Evolutionary conservation across 2,329 filamentous ascomycete species (phyloP), one percentile per base, ranked within the genome.

Genomic region (Sarocladiaceae sp.): DNA sequence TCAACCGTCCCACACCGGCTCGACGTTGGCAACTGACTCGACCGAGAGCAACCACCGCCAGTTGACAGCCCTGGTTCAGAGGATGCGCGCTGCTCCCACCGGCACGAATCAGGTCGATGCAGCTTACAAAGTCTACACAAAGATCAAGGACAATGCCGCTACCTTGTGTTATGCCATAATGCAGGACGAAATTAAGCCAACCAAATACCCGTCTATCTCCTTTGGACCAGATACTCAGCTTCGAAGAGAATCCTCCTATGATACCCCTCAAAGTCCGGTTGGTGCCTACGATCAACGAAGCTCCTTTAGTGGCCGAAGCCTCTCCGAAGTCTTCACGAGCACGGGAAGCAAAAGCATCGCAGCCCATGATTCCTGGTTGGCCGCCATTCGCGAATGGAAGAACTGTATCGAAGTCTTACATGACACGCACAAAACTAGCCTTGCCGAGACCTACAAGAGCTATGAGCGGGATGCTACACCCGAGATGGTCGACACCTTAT

Each of bases 311-410:
- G 60, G 61, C 4, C 57, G 58, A 33, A 63, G 62, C 45, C 50
- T 65, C 0, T 53, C 55, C 3, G 61, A 67, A 15, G 55, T 58
- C 35, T 54, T 60, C 10, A 57, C 58, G 3, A 54, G 54, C 1
- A 52, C 50, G 35, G 54, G 59, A 11, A 55, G 57, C 3, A 56
- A 52, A 16, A 47, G 51, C 29, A 41, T 57, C 20, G 49, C 55
- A 3, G 48, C 54, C 7, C 54, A 49, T 6, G 66, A 66, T 31
- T 49, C 52, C 6, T 67, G 63, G 54, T 47, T 73, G 6, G 54
- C 54, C 12, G 61, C 61, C 1, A 62, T 75, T 33, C 60, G 62
- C 9, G 70, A 70, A 7, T 75, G 70, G 67, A 69, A 65, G 51
- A 51, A 53, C 1, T 64, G 64, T 29, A 59, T 74, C 16, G 66